phyloP scores from a whole-genome alignment of 768 basidiomycete genomes.

The Fomitopsis pulvina region DNA sequence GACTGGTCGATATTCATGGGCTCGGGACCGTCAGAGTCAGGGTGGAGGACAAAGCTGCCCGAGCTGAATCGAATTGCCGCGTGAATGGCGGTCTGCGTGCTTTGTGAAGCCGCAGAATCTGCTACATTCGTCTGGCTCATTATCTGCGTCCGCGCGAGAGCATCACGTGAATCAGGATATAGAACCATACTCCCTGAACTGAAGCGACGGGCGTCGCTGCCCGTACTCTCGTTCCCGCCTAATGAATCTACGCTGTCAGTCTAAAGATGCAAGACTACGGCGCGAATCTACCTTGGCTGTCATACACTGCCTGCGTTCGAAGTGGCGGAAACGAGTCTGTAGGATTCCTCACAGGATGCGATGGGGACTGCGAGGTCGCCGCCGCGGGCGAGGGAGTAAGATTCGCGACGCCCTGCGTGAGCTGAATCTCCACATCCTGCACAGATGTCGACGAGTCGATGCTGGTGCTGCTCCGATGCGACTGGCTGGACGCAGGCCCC shows the following conservation, averaged over 20 bases:
- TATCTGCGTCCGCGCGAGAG: not conserved
- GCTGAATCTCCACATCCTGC: slow-evolving; percentile 12
- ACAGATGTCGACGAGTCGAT: slow-evolving; percentile 6
- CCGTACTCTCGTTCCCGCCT: not conserved
- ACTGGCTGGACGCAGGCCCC: not conserved
- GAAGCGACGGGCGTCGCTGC: not conserved
- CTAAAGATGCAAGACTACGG: not conserved
- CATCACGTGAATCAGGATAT: no score
- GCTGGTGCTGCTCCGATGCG: not conserved
- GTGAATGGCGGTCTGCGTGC: not conserved
- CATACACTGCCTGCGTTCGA: not conserved
- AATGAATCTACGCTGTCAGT: not conserved
- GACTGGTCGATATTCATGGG: no score
- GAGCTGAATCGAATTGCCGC: not conserved
- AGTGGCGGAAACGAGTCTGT: not conserved
- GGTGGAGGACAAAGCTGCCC: not conserved
- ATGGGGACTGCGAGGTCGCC: not conserved
- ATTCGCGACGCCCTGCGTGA: slow-evolving; percentile 7
- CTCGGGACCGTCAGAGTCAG: not conserved
- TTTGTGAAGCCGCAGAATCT: not conserved
- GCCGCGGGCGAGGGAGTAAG: not conserved
- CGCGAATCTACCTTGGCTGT: not conserved
- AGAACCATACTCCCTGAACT: not conserved
- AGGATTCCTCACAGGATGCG: not conserved
- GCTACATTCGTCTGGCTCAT: not conserved